Evolutionary conservation across 169 alveolate genomes (phyloP).

Genomic region (Cyclospora cayetanensis): DNA sequence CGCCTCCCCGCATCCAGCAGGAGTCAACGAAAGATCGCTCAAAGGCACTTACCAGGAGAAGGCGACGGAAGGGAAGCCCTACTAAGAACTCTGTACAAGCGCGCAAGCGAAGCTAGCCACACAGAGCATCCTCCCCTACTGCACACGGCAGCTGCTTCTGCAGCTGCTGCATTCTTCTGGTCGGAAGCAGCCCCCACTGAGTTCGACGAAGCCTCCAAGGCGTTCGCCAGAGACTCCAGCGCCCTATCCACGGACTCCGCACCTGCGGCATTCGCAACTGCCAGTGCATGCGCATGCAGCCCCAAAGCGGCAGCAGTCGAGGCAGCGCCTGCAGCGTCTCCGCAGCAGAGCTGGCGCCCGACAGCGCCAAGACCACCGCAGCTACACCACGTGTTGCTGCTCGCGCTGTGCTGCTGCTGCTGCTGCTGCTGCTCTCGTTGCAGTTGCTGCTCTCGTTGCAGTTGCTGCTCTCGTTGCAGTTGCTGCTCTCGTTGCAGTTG

Average conservation of each 20-base stretch:
- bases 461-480: not conserved
- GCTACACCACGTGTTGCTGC: not conserved
- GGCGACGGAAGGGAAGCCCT: not conserved
- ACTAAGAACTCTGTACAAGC: not conserved
- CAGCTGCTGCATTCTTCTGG: not conserved
- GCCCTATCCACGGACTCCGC: slow-evolving; percentile 11
- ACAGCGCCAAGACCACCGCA: not conserved
- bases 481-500: not conserved
- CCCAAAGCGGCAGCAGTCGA: not conserved
- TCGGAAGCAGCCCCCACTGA: not conserved
- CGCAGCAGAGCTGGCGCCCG: slow-evolving; percentile 1
- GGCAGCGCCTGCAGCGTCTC: slow-evolving; percentile 15
- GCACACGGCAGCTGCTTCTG: not conserved
- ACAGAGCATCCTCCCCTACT: not conserved
- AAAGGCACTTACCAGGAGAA: not conserved
- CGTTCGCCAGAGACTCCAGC: not conserved
- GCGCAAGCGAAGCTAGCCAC: not conserved
- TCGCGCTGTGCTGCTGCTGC: not conserved
- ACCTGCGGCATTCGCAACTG: slow-evolving; percentile 17
- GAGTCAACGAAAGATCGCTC: too few relatives aligned
- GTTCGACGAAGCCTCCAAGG: not conserved
- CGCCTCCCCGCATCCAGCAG: too few relatives aligned
- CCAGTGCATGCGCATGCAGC: slow-evolving; percentile 8
- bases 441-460: not conserved
- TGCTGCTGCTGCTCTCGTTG: not conserved